phyloP scores from a whole-genome alignment of 176 grass and related monocot species.

The Echinochloa phyllopogon region DNA sequence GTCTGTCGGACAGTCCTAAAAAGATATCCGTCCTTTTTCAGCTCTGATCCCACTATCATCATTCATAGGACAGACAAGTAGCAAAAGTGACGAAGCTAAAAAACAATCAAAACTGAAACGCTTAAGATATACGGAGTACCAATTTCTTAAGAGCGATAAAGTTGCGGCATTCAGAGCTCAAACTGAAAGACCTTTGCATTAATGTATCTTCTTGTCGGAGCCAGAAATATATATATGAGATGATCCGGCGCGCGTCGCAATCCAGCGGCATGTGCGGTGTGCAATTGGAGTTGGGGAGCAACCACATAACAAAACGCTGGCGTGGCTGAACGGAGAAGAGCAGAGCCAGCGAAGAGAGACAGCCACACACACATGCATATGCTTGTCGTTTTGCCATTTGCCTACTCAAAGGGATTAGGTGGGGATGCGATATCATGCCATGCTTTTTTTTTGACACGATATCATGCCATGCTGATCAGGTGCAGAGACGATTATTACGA shows the following conservation, averaged over 20 bases:
- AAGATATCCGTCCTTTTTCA: not conserved
- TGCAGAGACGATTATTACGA: not conserved
- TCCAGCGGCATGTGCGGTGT: not conserved
- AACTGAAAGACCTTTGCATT: not conserved
- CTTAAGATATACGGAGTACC: no score
- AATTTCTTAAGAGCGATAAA: not conserved
- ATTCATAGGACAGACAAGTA: not conserved
- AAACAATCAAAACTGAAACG: not conserved
- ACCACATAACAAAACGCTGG: conserved; percentile 20
- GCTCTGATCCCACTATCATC: not conserved
- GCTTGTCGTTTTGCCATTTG: conserved; percentile 36
- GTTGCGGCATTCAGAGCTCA: not conserved
- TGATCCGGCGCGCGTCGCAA: not conserved
- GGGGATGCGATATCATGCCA: not conserved
- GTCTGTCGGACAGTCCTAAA: conserved; percentile 18
- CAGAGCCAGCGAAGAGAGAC: not conserved
- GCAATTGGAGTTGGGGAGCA: conserved; percentile 49
- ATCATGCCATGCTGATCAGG: not conserved
- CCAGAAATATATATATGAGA: not conserved
- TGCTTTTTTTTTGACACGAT: no score
- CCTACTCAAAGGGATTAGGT: conserved; percentile 18
- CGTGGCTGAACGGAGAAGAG: not conserved
- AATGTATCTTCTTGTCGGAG: not conserved
- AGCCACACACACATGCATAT: not conserved
- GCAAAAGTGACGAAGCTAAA: not conserved